Percentiles rank a stretch among this genome's conserved stretches.
Conservation (phyloP, 306 rosid genomes). For the apple (Malus domestica) region DNA sequence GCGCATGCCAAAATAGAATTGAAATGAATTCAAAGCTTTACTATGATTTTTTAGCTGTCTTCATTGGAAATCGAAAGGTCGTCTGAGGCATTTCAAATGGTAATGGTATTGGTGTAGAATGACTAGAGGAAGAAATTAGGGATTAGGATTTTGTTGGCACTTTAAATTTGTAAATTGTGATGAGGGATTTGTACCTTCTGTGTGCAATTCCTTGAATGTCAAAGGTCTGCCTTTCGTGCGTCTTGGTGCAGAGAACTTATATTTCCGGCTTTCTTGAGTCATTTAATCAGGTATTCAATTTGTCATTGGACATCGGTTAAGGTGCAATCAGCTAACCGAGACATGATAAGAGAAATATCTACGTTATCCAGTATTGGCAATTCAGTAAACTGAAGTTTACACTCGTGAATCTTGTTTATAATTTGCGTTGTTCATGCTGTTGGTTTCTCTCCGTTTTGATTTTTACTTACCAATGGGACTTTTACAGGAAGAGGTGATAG, state of each 20-base stretch:
- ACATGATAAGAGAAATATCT: background rate
- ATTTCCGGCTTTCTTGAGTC: background rate
- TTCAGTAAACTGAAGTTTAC: background rate
- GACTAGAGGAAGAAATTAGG: background rate
- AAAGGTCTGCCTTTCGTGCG: background rate
- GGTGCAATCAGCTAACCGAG: background rate
- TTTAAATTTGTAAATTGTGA: background rate
- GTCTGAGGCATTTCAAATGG: background rate
- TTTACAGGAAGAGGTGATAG: conserved; percentile 59
- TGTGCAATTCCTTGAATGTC: background rate
- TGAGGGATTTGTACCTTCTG: background rate
- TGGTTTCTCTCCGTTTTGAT: background rate
- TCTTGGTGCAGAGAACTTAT: background rate
- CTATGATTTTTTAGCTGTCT: background rate
- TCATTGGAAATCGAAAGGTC: background rate
- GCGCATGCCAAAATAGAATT: background rate
- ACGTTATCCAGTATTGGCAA: background rate
- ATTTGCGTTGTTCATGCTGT: background rate
- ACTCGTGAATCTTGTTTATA: background rate
- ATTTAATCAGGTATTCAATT: background rate
- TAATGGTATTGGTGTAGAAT: no score
- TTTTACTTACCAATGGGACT: background rate
- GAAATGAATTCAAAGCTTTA: background rate
- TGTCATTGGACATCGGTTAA: background rate
- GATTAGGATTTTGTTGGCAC: background rate